These are phyloP conservation scores for Heimioporus sp. DNA, from an alignment of 768 basidiomycete species.

Conservation along the genomic window DNA sequence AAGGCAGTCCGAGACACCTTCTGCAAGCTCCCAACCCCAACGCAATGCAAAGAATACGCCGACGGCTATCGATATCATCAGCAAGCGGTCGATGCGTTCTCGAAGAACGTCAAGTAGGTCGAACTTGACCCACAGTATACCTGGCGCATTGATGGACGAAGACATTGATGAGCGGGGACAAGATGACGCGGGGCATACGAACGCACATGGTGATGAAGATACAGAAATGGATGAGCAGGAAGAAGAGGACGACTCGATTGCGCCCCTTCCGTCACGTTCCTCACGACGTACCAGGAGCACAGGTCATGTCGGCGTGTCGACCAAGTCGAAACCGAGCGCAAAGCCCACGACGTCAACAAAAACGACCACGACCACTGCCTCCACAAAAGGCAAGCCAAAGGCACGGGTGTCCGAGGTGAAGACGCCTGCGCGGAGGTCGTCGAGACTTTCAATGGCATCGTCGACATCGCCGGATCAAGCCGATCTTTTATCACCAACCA, in stretches of 20 bases:
- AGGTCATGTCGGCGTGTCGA: constrained; percentile 7
- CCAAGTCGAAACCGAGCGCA: constrained; percentile 8
- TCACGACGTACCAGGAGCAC: constrained; percentile 21
- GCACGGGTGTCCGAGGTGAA: constrained; percentile 17
- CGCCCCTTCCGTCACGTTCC: constrained; percentile 30
- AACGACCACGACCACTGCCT: neutral
- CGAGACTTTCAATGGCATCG: constrained; percentile 35
- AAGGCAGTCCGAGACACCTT: constrained; percentile 11
- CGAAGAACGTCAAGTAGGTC: constrained; percentile 7
- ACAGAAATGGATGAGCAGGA: constrained; percentile 28
- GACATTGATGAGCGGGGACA: constrained; percentile 25
- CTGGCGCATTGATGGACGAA: constrained; percentile 44
- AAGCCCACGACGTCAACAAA: neutral
- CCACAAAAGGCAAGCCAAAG: constrained; percentile 17
- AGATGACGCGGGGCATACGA: constrained; percentile 24
- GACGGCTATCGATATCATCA: neutral
- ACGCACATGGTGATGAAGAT: constrained; percentile 17
- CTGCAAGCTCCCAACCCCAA: constrained; percentile 9
- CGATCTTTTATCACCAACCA: constrained; percentile 24
- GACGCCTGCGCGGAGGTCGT: constrained; percentile 37
- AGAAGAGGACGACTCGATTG: constrained; percentile 33
- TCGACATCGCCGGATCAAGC: constrained; percentile 33
- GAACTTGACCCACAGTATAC: constrained; percentile 34
- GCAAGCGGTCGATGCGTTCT: neutral
- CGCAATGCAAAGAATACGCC: constrained; percentile 5